Conservation (phyloP, 176 grass and related monocot species). For the Puccinellia tenuiflora region DNA sequence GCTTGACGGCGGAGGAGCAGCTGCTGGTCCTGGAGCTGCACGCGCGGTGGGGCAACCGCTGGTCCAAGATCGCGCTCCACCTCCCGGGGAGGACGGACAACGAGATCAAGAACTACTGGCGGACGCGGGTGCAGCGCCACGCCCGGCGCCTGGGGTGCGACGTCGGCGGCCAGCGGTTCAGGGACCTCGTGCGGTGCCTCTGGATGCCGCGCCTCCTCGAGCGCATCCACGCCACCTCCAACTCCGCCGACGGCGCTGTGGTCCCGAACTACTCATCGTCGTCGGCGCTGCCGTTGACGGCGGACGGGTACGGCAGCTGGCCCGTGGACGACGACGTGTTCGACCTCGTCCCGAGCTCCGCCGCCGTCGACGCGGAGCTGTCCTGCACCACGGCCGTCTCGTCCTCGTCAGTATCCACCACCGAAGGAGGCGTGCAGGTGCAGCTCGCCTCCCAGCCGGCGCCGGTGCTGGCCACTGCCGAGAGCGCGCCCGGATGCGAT, state of each 20-base stretch:
- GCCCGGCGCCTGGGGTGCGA: constrained; percentile 82
- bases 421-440: constrained; percentile 2
- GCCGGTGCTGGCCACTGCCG: not conserved
- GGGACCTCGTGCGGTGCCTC: constrained; percentile 77
- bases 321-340: not conserved
- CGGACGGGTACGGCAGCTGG: not conserved
- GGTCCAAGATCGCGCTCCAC: constrained; percentile 14
- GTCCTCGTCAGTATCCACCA: constrained; percentile 39
- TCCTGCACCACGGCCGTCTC: constrained; percentile 45
- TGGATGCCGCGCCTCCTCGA: constrained; percentile 92
- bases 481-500: constrained; percentile 21
- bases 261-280: not conserved
- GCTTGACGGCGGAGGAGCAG: too few relatives aligned
- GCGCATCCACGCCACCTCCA: constrained; percentile 32
- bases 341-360: not conserved
- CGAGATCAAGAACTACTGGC: constrained; percentile 99
- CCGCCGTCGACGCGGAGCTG: constrained; percentile 9
- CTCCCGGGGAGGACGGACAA: constrained; percentile 88
- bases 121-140: constrained; percentile 89
- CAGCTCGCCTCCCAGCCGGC: constrained; percentile 10
- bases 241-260: not conserved
- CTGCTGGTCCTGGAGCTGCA: too few relatives aligned
- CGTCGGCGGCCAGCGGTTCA: constrained; percentile 84
- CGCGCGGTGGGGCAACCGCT: too few relatives aligned
- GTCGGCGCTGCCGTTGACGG: not conserved